phyloP scores from a whole-genome alignment of 306 rosid genomes.

The Prunus mongolica region DNA sequence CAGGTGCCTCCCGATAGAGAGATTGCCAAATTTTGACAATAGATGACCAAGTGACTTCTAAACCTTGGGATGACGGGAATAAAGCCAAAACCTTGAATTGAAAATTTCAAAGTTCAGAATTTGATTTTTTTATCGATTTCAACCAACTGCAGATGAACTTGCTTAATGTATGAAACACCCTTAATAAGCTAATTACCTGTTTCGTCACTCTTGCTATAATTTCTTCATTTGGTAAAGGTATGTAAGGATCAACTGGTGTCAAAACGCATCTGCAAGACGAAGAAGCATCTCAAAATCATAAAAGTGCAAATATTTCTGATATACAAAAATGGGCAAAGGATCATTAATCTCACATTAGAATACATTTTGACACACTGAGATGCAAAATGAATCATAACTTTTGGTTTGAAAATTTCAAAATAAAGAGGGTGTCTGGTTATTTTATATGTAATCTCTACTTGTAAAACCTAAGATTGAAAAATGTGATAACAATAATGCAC shows the following conservation, averaged over 20 bases:
- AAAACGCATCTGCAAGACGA: constrained; percentile 71
- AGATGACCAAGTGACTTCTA: constrained; percentile 94
- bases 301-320: background rate
- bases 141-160: background rate
- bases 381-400: background rate
- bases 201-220: constrained; percentile 78
- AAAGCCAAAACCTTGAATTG: constrained; percentile 57
- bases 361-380: background rate
- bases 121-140: background rate
- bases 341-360: background rate
- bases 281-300: background rate
- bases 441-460: background rate
- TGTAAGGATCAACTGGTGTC: constrained; percentile 98
- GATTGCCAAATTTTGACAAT: constrained; percentile 96
- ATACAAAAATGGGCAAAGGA: background rate
- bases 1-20: constrained; percentile 90
- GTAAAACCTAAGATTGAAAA: background rate
- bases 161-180: background rate
- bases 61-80: constrained; percentile 95
- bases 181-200: constrained; percentile 52
- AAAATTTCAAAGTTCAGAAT: background rate
- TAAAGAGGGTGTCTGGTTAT: background rate
- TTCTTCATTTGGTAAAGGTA: constrained; percentile 86
- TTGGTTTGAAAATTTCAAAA: background rate
- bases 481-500: background rate